Conservation (phyloP, 345 rosid species). For the Citrus inodora region DNA sequence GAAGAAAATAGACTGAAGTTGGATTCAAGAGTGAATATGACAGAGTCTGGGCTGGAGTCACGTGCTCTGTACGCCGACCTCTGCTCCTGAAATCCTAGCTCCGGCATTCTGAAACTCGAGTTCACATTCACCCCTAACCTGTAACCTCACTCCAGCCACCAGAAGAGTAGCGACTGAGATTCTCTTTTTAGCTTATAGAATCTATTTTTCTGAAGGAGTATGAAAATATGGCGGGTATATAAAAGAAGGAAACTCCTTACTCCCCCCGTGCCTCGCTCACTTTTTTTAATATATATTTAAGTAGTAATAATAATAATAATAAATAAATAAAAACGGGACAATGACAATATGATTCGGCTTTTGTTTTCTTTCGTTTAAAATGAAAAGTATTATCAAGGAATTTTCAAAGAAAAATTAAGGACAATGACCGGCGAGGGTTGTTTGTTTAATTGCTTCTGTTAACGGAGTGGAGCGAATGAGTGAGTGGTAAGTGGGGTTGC, state of each 20-base stretch:
- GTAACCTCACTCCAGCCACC: too few relatives aligned
- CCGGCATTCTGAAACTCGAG: slow-evolving; percentile 34
- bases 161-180: neutral
- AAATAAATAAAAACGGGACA: neutral
- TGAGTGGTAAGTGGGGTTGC: neutral
- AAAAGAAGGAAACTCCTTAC: neutral
- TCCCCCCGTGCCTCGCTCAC: neutral
- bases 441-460: neutral
- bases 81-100: slow-evolving; percentile 31
- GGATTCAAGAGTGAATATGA: slow-evolving; percentile 74
- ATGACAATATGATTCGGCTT: slow-evolving; percentile 3
- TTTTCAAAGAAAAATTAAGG: neutral
- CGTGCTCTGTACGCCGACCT: slow-evolving; percentile 46
- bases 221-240: neutral
- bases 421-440: too few relatives aligned
- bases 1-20: slow-evolving; percentile 86
- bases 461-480: neutral
- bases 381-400: neutral
- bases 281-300: neutral
- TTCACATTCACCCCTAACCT: slow-evolving; percentile 16
- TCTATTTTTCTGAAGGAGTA: neutral
- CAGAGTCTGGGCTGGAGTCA: slow-evolving; percentile 82
- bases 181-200: neutral
- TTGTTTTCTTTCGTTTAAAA: neutral
- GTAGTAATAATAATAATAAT: neutral